Conservation (phyloP, 2,329 filamentous ascomycete genomes). For the Pseudogymnoascus sp. region DNA sequence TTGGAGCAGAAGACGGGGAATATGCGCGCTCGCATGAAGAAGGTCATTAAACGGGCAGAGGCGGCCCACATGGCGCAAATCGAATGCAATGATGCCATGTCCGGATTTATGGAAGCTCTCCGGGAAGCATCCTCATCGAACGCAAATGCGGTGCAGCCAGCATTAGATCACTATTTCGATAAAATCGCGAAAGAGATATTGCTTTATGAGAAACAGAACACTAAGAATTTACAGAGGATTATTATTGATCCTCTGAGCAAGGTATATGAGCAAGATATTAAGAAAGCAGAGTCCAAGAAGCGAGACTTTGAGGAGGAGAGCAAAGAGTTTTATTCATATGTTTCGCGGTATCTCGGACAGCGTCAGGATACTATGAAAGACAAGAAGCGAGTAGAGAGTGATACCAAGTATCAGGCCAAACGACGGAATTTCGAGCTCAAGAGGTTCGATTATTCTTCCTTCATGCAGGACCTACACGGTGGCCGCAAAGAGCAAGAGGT, state of each 20-base stretch:
- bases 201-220: constrained; percentile 77
- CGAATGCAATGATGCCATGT: constrained; percentile 78
- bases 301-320: constrained; percentile 98
- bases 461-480: constrained; percentile 98
- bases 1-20: constrained; percentile 94
- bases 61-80: constrained; percentile 72
- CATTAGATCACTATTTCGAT: constrained; percentile 95
- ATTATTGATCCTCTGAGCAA: constrained; percentile 92
- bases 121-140: constrained; percentile 85
- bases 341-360: constrained; percentile 92
- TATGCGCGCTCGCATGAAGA: constrained; percentile 92
- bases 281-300: constrained; percentile 93
- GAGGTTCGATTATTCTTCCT: constrained; percentile 96
- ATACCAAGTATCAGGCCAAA: constrained; percentile 93
- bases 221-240: constrained; percentile 75
- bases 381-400: constrained; percentile 91
- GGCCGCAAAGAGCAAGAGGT: constrained; percentile 98
- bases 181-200: constrained; percentile 91
- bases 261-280: constrained; percentile 92
- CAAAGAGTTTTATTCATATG: constrained; percentile 95
- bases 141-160: constrained; percentile 92
- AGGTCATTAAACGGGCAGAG: constrained; percentile 89
- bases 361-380: constrained; percentile 92
- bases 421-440: constrained; percentile 92
- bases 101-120: constrained; percentile 75